These are phyloP conservation scores for Ophiostoma quercus DNA, from an alignment of 2,329 filamentous ascomycete genomes.

Conservation along the genomic window DNA sequence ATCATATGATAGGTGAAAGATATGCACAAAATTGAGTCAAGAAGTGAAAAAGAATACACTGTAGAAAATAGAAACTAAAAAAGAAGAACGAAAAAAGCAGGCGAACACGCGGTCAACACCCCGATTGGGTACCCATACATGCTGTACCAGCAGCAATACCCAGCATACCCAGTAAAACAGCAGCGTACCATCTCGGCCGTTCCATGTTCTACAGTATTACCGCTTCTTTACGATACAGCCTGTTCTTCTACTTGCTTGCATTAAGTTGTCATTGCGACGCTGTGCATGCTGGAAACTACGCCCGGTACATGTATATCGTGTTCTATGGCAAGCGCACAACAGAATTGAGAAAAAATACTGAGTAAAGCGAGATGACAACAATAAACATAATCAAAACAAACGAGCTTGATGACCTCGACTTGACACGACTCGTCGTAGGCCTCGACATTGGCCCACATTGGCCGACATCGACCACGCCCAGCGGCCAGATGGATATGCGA, in stretches of 20 bases:
- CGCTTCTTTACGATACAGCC: not conserved
- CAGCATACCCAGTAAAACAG: no score
- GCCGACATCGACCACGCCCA: not conserved
- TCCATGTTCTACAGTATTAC: not conserved
- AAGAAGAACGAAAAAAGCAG: not conserved
- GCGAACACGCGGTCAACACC: not conserved
- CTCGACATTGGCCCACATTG: no score
- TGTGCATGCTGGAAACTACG: conserved; percentile 12
- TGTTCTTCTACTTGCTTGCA: not conserved
- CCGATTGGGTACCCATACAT: conserved; percentile 24
- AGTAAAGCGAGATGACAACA: not conserved
- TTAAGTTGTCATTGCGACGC: conserved; percentile 4
- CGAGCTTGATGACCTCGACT: not conserved
- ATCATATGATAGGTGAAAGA: not conserved
- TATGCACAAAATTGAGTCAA: not conserved
- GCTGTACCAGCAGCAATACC: not conserved
- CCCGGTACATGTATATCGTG: not conserved
- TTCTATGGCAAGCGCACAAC: no score
- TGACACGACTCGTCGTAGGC: no score
- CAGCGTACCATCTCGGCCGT: not conserved
- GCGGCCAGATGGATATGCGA: not conserved
- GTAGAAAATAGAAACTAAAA: not conserved
- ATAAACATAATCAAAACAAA: not conserved
- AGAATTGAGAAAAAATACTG: no score
- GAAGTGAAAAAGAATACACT: not conserved